Evolutionary conservation across 345 rosid species (phyloP).

Genomic region (Dipteronia dyeriana): DNA sequence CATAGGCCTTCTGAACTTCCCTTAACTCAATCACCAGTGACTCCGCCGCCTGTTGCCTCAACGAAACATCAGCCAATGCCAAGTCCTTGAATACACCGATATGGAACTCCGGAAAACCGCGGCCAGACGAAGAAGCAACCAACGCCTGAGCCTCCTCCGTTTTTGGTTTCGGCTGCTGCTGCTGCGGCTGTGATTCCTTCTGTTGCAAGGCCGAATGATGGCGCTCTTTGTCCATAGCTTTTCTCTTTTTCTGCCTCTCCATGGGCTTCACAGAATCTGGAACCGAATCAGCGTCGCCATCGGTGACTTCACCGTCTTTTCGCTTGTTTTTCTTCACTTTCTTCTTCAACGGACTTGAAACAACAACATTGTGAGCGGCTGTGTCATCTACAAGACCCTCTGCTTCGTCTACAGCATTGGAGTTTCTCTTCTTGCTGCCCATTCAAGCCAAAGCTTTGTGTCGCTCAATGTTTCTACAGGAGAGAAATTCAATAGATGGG

Average conservation of each 20-base stretch:
- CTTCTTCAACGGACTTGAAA: slow-evolving; percentile 37
- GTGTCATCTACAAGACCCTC: slow-evolving; percentile 26
- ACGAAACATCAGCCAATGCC: slow-evolving; percentile 57
- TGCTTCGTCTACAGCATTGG: slow-evolving; percentile 33
- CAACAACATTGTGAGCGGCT: slow-evolving; percentile 12
- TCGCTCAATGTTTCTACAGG: not conserved
- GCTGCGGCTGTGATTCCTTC: slow-evolving; percentile 22
- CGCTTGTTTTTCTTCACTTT: slow-evolving; percentile 41
- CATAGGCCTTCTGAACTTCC: slow-evolving; percentile 77
- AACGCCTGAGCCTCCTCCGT: slow-evolving; percentile 27
- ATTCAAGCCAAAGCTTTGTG: slow-evolving; percentile 29
- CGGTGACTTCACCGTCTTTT: slow-evolving; percentile 22
- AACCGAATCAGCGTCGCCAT: slow-evolving; percentile 19
- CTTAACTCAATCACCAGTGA: slow-evolving; percentile 62
- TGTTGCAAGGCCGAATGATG: slow-evolving; percentile 36
- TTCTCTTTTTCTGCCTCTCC: slow-evolving; percentile 85
- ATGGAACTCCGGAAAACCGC: slow-evolving; percentile 61
- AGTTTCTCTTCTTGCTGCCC: slow-evolving; percentile 65
- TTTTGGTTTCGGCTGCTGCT: slow-evolving; percentile 24
- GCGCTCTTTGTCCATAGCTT: slow-evolving; percentile 71
- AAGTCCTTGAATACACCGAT: slow-evolving; percentile 73
- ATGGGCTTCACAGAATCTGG: slow-evolving; percentile 53
- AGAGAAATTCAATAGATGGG: too few species aligned
- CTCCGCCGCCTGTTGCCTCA: slow-evolving; percentile 65
- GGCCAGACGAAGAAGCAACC: slow-evolving; percentile 30